Conservation (phyloP, 2,329 filamentous ascomycete genomes). For the Claviceps sp. region DNA sequence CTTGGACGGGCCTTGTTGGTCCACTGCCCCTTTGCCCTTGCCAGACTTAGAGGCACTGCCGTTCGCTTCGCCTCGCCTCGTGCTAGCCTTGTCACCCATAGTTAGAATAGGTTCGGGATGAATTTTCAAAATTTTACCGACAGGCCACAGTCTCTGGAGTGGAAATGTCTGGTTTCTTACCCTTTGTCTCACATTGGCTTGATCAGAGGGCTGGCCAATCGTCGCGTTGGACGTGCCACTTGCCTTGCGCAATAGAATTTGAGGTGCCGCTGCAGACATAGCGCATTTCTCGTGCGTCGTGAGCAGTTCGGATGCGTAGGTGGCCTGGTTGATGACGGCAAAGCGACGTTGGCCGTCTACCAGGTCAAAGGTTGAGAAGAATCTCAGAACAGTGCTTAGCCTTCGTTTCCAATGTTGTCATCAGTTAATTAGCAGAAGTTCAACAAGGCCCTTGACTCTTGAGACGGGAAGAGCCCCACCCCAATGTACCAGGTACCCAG, state of each 20-base stretch:
- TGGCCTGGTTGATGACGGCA: background rate
- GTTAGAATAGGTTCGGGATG: background rate
- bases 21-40: constrained; percentile 13
- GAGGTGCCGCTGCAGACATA: constrained; percentile 23
- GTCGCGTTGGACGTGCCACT: constrained; percentile 17
- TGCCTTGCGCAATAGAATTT: constrained; percentile 23
- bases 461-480: no score
- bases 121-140: no score
- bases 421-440: no score
- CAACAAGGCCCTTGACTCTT: no score
- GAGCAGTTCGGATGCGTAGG: background rate
- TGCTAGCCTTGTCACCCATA: constrained; percentile 9
- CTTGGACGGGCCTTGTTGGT: constrained; percentile 17
- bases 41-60: constrained; percentile 11
- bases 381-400: background rate
- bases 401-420: background rate
- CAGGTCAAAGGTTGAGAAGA: background rate
- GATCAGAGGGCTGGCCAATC: constrained; percentile 10
- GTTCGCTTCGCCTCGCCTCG: constrained; percentile 11
- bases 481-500: no score
- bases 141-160: background rate
- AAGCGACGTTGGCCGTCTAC: background rate
- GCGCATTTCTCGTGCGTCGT: constrained; percentile 14
- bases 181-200: constrained; percentile 13
- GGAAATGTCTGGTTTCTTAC: constrained; percentile 1